These are phyloP conservation scores for Colletotrichum sp. DNA, from an alignment of 2,329 filamentous ascomycete species.

Conservation along the genomic window DNA sequence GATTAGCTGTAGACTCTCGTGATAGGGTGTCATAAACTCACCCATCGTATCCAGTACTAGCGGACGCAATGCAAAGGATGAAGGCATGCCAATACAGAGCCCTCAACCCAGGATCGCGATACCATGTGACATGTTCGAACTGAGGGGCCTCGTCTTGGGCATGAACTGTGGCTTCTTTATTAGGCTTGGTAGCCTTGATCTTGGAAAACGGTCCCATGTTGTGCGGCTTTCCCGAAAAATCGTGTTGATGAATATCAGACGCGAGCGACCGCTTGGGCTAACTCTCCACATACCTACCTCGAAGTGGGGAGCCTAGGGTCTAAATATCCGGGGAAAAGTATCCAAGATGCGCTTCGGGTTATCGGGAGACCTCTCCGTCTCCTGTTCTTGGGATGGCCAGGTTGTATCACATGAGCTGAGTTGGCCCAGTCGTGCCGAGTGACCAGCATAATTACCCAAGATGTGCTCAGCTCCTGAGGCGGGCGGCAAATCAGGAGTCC, in stretches of 20 bases:
- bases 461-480: too few relatives aligned
- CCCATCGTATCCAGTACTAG: slow-evolving; percentile 63
- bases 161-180: not conserved
- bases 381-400: not conserved
- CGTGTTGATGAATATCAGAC: fast-evolving
- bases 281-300: not conserved
- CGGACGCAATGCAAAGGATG: slow-evolving; percentile 58
- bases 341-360: not conserved
- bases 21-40: slow-evolving; percentile 30
- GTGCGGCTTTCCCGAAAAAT: not conserved
- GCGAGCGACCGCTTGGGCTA: not conserved
- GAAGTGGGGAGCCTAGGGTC: not conserved
- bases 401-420: not conserved
- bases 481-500: not conserved
- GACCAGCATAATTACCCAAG: too few relatives aligned
- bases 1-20: not conserved
- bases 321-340: not conserved
- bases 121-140: slow-evolving; percentile 58
- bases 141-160: slow-evolving; percentile 53
- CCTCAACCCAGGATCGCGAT: slow-evolving; percentile 57
- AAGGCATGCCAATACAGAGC: slow-evolving; percentile 59
- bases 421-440: not conserved
- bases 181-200: slow-evolving; percentile 7
- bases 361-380: not conserved
- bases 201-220: not conserved